Evolutionary conservation across 495 filamentous ascomycete genomes (phyloP), one percentile per base, ranked within the genome.

Genomic region (Lindgomyces ingoldianus): DNA sequence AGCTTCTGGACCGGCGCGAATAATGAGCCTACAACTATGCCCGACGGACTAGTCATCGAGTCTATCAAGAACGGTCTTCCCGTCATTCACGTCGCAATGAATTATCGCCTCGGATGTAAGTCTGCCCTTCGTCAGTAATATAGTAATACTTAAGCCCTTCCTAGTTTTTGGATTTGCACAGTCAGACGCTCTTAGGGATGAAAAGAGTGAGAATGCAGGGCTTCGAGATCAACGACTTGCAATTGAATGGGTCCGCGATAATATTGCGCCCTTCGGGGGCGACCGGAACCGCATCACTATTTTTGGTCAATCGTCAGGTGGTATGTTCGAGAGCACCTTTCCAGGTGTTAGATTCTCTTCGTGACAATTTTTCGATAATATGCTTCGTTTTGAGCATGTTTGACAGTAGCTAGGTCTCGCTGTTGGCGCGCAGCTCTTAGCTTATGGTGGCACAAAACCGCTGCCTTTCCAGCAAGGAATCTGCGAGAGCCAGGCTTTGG

Each of bases 191-290:
- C 53, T 65, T 1, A 50, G 45, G 33, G 22, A 50, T 6, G 62
- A 65, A 47, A 14, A 24, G 3, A 60, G 53, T 39, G 36, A 74
- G 25, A 73, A 73, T 57, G 74, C 82, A 16, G 86, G 85, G 2
- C 78, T 85, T 8, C 80, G 86, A 24, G 86, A 89, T 73, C 84
- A 89, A 70, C 81, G 84, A 24, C 79, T 87, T 72, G 68, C 61
- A 0, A 64, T 70, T 26, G 64, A 70, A 30, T 70, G 68, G 64
- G 64, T 68, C 27, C 51, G 49, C 1, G 54, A 70, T 24, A 57
- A 70, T 39, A 70, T 70, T 22, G 49, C 22, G 3, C 52, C 63
- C 14, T 80, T 78, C 48, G 76, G 78, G 48, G 79, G 76, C 19
- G 76, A 78, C 55, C 68, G 71, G 1, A 58, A 64, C 1, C 57